Percentiles rank a stretch among this genome's conserved stretches.
These are phyloP conservation scores for Auriscalpium microsporum DNA, from an alignment of 768 basidiomycete species.

Conservation along the genomic window DNA sequence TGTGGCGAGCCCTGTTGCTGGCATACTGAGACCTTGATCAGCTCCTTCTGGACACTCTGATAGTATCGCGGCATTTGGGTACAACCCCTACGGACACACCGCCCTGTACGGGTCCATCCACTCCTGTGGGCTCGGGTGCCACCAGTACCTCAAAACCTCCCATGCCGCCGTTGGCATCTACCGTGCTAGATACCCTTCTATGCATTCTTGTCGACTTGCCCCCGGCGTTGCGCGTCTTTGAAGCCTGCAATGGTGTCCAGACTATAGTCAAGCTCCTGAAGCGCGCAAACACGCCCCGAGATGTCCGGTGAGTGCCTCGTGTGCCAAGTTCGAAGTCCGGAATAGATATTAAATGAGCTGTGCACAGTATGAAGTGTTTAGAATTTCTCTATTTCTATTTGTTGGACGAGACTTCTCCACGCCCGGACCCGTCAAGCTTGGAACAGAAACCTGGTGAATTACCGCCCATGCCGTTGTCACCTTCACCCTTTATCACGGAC, in stretches of 20 bases:
- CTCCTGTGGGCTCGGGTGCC: conserved; percentile 20
- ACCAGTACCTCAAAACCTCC: background rate
- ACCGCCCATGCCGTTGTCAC: conserved; percentile 29
- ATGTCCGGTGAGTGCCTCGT: conserved; percentile 57
- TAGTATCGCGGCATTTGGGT: conserved; percentile 56
- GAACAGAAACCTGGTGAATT: conserved; percentile 26
- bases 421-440: conserved; percentile 10
- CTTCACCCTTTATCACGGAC: conserved; percentile 19
- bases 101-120: conserved; percentile 15
- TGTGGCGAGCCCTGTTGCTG: background rate
- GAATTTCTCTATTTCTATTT: conserved; percentile 95
- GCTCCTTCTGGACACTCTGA: conserved; percentile 66
- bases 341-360: background rate
- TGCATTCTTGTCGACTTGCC: conserved; percentile 87
- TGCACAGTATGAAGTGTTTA: conserved; percentile 82
- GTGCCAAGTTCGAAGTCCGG: background rate
- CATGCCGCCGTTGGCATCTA: conserved; percentile 29
- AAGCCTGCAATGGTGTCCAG: conserved; percentile 69
- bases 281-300: conserved; percentile 74
- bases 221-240: conserved; percentile 65
- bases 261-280: conserved; percentile 84
- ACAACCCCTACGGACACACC: conserved; percentile 2
- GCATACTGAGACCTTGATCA: conserved; percentile 20
- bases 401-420: conserved; percentile 59
- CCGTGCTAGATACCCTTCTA: conserved; percentile 74